Evolutionary conservation across 805 yeast species (phyloP).

Genomic region (Starmerella powellii): DNA sequence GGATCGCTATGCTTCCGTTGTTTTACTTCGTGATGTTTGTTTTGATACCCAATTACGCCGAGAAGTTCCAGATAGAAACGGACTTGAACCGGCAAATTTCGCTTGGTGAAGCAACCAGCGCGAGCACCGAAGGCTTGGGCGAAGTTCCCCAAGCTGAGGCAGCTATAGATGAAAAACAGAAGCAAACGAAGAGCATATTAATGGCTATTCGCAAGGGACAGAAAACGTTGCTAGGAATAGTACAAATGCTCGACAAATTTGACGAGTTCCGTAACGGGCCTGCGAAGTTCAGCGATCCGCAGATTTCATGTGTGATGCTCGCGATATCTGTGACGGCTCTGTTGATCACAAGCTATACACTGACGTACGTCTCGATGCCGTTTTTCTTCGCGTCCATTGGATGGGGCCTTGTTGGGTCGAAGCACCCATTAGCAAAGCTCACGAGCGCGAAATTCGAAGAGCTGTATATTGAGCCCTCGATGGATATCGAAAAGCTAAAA

Average conservation of each 20-base stretch:
- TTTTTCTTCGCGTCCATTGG: slow-evolving; percentile 42
- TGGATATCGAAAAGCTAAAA: slow-evolving; percentile 2
- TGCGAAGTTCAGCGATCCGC: slow-evolving; percentile 62
- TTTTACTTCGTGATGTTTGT: slow-evolving; percentile 43
- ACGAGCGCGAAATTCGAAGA: slow-evolving; percentile 24
- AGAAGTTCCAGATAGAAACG: slow-evolving; percentile 20
- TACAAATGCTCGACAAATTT: slow-evolving; percentile 38
- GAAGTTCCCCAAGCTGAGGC: slow-evolving; percentile 17
- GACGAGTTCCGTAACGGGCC: slow-evolving; percentile 49
- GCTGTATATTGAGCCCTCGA: slow-evolving; percentile 14
- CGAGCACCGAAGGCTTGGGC: neutral
- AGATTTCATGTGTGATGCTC: slow-evolving; percentile 49
- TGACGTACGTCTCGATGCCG: slow-evolving; percentile 43
- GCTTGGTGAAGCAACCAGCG: too few relatives aligned
- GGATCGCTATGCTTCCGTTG: slow-evolving; percentile 53
- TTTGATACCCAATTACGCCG: slow-evolving; percentile 55
- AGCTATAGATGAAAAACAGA: slow-evolving; percentile 9
- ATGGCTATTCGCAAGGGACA: slow-evolving; percentile 36
- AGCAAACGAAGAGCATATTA: slow-evolving; percentile 18
- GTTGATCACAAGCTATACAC: slow-evolving; percentile 26
- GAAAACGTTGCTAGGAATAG: slow-evolving; percentile 44
- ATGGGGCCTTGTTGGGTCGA: slow-evolving; percentile 42
- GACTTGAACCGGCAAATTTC: too few relatives aligned
- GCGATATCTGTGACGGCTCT: slow-evolving; percentile 32
- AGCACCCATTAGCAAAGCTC: slow-evolving; percentile 47